Evolutionary conservation across 2,329 filamentous ascomycete genomes (phyloP).

Genomic region (Alternaria arbusti): DNA sequence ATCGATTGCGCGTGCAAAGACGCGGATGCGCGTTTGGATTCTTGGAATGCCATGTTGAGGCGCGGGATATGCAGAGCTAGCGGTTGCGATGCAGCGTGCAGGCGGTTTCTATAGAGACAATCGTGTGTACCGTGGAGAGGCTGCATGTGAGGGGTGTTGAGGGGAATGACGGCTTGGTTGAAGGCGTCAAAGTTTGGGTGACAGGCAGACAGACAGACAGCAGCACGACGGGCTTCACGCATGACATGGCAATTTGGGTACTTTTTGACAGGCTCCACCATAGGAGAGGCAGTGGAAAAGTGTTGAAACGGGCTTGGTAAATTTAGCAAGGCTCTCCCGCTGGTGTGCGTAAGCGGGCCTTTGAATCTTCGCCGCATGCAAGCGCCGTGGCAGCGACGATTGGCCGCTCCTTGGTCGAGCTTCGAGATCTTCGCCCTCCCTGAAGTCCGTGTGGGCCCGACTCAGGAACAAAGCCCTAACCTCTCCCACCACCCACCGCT

Average conservation of each 20-base stretch:
- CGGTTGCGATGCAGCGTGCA: slow-evolving; percentile 1
- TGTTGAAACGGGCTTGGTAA: slow-evolving; percentile 31
- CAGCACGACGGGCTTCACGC: neutral
- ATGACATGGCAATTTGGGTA: slow-evolving; percentile 10
- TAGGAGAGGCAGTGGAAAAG: slow-evolving; percentile 9
- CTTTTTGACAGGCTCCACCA: slow-evolving; percentile 15
- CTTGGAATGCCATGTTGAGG: slow-evolving; percentile 1
- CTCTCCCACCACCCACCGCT: slow-evolving; percentile 5
- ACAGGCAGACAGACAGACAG: neutral
- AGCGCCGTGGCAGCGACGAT: slow-evolving; percentile 25
- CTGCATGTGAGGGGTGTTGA: neutral
- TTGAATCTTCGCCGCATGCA: slow-evolving; percentile 26
- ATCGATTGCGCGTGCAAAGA: slow-evolving; percentile 6
- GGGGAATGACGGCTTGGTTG: neutral
- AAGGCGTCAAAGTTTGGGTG: slow-evolving; percentile 1
- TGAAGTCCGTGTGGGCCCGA: slow-evolving; percentile 11
- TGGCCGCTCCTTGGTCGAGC: slow-evolving; percentile 21
- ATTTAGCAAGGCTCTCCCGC: slow-evolving; percentile 31
- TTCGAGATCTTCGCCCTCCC: slow-evolving; percentile 27
- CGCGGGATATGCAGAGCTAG: slow-evolving; percentile 3
- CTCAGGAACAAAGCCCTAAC: slow-evolving; percentile 12
- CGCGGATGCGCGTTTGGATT: neutral
- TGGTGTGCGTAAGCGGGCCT: slow-evolving; percentile 30
- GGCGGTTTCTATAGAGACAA: slow-evolving; percentile 10
- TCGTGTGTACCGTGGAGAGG: neutral